Conservation (phyloP, 441 rosid genomes). For the Eruca vesicaria region DNA sequence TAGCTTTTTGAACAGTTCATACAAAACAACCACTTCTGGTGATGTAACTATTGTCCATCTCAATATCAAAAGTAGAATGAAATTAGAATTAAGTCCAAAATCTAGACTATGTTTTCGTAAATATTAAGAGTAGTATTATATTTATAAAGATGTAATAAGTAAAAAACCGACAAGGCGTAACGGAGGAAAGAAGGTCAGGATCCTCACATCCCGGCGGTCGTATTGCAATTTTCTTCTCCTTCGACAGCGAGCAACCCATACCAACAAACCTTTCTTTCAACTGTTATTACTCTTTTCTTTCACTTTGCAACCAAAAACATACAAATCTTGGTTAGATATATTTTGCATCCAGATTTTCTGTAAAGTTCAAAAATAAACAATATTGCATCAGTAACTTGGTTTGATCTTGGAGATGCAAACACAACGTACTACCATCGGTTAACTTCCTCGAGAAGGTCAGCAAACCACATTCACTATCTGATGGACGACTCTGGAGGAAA, state of each 20-base stretch:
- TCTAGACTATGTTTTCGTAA: not conserved
- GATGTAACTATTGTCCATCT: conserved; percentile 50
- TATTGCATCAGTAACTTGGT: too few species aligned
- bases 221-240: conserved; percentile 18
- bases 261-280: too few species aligned
- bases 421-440: not conserved
- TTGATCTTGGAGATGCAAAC: not conserved
- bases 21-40: conserved; percentile 73
- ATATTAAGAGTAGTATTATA: not conserved
- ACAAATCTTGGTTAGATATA: too few species aligned
- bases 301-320: too few species aligned
- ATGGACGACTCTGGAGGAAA: not conserved
- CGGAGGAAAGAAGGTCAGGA: conserved; percentile 29
- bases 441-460: not conserved
- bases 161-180: conserved; percentile 21
- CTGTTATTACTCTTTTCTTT: too few species aligned
- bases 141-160: not conserved
- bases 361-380: too few species aligned
- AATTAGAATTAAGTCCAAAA: not conserved
- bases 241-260: conserved; percentile 29
- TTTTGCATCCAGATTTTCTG: too few species aligned
- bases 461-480: not conserved
- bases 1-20: conserved; percentile 76
- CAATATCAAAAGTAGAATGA: not conserved
- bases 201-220: conserved; percentile 30